phyloP scores from a whole-genome alignment of 225 moss, liverwort and hornwort species.

The Bryoerythrophyllum caledonicum region DNA sequence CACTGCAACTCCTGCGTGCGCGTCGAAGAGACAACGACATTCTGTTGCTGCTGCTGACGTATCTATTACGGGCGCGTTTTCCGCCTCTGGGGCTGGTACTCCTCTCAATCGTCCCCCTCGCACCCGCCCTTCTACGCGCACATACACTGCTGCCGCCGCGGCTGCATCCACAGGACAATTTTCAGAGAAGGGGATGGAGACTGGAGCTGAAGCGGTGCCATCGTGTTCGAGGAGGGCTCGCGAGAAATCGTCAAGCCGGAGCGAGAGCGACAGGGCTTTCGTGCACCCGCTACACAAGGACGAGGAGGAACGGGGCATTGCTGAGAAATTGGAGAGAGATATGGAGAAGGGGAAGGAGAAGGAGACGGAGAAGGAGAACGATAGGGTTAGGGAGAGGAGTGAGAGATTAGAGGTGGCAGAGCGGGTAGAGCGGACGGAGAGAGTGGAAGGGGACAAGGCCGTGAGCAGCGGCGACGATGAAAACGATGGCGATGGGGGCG shows the following conservation, averaged over 20 bases:
- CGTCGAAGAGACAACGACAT: conserved; percentile 72
- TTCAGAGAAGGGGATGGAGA: conserved; percentile 61
- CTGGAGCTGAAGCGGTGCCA: conserved; percentile 56
- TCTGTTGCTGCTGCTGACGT: conserved; percentile 39
- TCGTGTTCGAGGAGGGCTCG: conserved; percentile 72
- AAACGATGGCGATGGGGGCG: conserved; percentile 90
- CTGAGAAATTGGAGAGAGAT: conserved; percentile 39
- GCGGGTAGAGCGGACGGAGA: conserved; percentile 36
- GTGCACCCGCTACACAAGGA: conserved; percentile 31
- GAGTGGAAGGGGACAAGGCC: conserved; percentile 47
- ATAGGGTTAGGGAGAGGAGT: conserved; percentile 65
- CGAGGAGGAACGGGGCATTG: conserved; percentile 41
- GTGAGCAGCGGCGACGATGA: conserved; percentile 72
- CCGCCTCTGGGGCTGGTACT: conserved; percentile 32
- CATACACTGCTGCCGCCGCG: conserved; percentile 50
- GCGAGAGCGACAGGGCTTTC: conserved; percentile 56
- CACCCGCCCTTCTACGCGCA: conserved; percentile 89
- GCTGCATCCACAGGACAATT: conserved; percentile 33
- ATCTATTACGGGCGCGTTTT: conserved; percentile 32
- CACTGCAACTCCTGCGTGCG: conserved; percentile 69
- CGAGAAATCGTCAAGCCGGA: conserved; percentile 50
- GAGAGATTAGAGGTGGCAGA: conserved; percentile 48
- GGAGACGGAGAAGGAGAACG: no score
- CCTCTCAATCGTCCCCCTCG: conserved; percentile 69
- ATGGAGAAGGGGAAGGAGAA: conserved; percentile 59